A percentile compares a stretch with the other conserved stretches of the same genome.
Conservation (phyloP, 768 basidiomycete genomes). For the Trametes cingulata region DNA sequence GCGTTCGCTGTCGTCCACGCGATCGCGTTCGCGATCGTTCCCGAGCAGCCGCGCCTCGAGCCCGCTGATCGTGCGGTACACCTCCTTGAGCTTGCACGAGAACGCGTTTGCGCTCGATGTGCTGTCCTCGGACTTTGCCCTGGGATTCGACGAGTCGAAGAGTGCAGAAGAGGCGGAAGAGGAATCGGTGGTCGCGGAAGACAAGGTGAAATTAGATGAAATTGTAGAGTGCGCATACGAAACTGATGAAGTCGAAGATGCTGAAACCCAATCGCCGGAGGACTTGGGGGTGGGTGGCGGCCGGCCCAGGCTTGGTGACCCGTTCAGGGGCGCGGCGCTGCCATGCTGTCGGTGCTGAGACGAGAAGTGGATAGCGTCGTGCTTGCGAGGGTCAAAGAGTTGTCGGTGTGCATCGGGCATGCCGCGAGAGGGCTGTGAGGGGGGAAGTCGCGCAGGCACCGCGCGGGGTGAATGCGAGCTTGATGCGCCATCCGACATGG, state of each 20-base stretch:
- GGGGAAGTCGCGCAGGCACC: constrained; percentile 29
- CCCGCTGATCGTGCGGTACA: constrained; percentile 80
- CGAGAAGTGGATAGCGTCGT: constrained; percentile 88
- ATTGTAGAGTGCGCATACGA: constrained; percentile 64
- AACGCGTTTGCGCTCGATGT: constrained; percentile 60
- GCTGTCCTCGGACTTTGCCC: constrained; percentile 44
- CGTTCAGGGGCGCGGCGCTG: constrained; percentile 15
- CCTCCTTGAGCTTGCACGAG: constrained; percentile 71
- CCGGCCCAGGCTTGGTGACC: constrained; percentile 30
- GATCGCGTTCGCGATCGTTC: constrained; percentile 45
- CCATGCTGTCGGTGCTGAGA: constrained; percentile 53
- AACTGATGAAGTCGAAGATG: constrained; percentile 67
- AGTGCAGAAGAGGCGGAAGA: constrained; percentile 73
- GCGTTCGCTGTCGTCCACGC: constrained; percentile 28
- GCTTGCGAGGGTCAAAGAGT: constrained; percentile 86
- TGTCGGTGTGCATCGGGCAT: constrained; percentile 43
- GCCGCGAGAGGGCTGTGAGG: constrained; percentile 39
- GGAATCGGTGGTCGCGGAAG: constrained; percentile 70
- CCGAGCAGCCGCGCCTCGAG: constrained; percentile 69
- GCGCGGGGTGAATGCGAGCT: constrained; percentile 49
- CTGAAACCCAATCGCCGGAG: constrained; percentile 71
- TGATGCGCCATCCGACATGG: constrained; percentile 57
- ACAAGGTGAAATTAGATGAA: constrained; percentile 71
- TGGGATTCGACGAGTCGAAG: constrained; percentile 57
- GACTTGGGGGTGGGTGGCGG: constrained; percentile 57